Percentiles rank a stretch among this genome's conserved stretches.
Conservation (phyloP, 2,329 filamentous ascomycete genomes). For the Colletotrichum falcatum region DNA sequence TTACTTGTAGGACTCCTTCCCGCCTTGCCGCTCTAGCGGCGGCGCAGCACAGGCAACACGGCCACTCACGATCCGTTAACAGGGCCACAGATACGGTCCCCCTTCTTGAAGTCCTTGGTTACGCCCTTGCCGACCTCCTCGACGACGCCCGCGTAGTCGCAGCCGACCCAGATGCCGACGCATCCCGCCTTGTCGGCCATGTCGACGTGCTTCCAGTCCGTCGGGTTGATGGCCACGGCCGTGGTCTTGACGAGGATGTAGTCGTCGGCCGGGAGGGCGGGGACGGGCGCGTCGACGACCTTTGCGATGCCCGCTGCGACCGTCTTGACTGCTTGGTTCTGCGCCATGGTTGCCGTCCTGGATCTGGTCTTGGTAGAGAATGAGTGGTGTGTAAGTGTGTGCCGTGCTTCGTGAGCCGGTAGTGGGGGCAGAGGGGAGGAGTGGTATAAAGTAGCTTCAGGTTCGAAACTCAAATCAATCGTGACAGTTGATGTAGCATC, state of each 20-base stretch:
- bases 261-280: constrained; percentile 44
- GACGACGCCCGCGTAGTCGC: constrained; percentile 62
- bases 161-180: constrained; percentile 50
- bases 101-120: constrained; percentile 57
- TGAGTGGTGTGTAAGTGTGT: not conserved
- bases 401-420: not conserved
- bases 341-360: constrained; percentile 23
- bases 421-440: not conserved
- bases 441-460: not conserved
- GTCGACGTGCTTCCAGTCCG: constrained; percentile 52
- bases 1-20: not conserved
- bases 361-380: not conserved
- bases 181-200: constrained; percentile 40
- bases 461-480: not conserved
- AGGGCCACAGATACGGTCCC: constrained; percentile 59
- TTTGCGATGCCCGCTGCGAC: constrained; percentile 44
- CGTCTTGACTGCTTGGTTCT: constrained; percentile 41
- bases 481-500: not conserved
- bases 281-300: constrained; percentile 46
- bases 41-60: not conserved
- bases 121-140: constrained; percentile 59
- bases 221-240: constrained; percentile 54
- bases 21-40: not conserved
- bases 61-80: constrained; percentile 50
- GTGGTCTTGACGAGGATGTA: constrained; percentile 51